phyloP scores from a whole-genome alignment of 768 basidiomycete species.

The Podaxis sp. region DNA sequence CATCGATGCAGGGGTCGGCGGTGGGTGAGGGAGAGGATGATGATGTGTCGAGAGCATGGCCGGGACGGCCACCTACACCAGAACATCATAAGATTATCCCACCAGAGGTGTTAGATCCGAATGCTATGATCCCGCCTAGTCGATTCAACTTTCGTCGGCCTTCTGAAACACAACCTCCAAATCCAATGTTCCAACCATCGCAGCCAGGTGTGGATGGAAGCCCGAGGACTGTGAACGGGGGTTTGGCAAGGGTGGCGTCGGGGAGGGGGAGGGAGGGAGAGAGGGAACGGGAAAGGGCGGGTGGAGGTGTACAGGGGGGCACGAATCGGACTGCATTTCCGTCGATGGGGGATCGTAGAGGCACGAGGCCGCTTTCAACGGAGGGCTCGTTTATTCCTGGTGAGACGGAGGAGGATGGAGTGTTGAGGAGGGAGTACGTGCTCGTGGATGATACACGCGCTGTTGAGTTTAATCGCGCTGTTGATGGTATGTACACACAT shows the following conservation, averaged over 20 bases:
- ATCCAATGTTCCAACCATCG: neutral
- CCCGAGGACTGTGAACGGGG: slow-evolving; percentile 19
- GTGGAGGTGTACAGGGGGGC: neutral
- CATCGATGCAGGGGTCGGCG: slow-evolving; percentile 14
- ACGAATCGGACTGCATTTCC: slow-evolving; percentile 9
- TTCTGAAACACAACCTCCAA: slow-evolving; percentile 19
- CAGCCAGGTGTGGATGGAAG: slow-evolving; percentile 22
- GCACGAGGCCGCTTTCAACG: slow-evolving; percentile 39
- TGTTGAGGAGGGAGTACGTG: slow-evolving; percentile 86
- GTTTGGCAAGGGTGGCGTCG: slow-evolving; percentile 17
- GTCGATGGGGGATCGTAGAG: slow-evolving; percentile 18
- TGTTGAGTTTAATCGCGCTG: slow-evolving; percentile 88
- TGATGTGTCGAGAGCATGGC: slow-evolving; percentile 28
- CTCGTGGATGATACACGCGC: slow-evolving; percentile 87
- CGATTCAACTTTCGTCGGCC: slow-evolving; percentile 67
- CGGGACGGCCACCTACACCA: slow-evolving; percentile 50
- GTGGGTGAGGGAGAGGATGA: slow-evolving; percentile 22
- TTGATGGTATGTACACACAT: slow-evolving; percentile 66
- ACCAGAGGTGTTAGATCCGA: slow-evolving; percentile 77
- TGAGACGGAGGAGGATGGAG: slow-evolving; percentile 80
- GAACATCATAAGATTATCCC: slow-evolving; percentile 74
- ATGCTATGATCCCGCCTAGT: slow-evolving; percentile 79
- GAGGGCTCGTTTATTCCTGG: slow-evolving; percentile 75
- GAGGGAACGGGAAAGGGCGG: neutral
- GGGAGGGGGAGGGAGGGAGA: neutral